Conservation (phyloP, 169 alveolate species). For the Toxoplasma gondii region DNA sequence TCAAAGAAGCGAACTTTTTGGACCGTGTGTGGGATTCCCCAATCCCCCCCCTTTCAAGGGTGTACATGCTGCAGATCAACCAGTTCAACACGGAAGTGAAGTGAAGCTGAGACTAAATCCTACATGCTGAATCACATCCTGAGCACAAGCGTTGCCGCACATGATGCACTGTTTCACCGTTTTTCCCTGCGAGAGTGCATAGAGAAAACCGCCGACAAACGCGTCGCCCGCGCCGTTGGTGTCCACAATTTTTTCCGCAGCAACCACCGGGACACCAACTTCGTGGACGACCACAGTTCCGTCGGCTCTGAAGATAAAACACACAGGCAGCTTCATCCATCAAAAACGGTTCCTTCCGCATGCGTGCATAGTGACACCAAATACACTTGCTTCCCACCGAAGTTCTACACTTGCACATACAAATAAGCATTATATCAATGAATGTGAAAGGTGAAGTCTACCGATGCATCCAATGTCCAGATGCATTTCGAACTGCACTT, state of each 20-base stretch:
- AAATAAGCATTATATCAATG: too few relatives aligned
- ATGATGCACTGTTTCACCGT: conserved; percentile 59
- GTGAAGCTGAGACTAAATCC: conserved; percentile 66
- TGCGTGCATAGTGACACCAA: background rate
- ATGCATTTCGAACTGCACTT: too few relatives aligned
- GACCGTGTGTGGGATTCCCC: too few relatives aligned
- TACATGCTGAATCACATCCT: conserved; percentile 64
- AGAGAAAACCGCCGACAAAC: conserved; percentile 87
- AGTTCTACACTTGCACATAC: too few relatives aligned
- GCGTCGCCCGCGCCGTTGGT: conserved; percentile 92
- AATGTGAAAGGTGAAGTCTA: too few relatives aligned
- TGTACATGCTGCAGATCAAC: too few relatives aligned
- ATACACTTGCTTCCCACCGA: too few relatives aligned
- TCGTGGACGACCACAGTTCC: background rate
- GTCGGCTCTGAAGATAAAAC: conserved; percentile 8
- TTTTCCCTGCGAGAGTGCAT: conserved; percentile 71
- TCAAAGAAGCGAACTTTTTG: too few relatives aligned
- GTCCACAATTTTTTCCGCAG: conserved; percentile 76
- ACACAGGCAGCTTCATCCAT: background rate
- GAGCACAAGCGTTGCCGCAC: conserved; percentile 71
- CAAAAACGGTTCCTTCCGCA: background rate
- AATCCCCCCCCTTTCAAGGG: background rate
- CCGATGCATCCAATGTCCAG: too few relatives aligned
- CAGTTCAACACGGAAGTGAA: background rate
- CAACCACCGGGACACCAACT: background rate